Evolutionary conservation across 2,329 filamentous ascomycete species (phyloP), one percentile per base, ranked within the genome.

Genomic region (Pyrenophora graminea): DNA sequence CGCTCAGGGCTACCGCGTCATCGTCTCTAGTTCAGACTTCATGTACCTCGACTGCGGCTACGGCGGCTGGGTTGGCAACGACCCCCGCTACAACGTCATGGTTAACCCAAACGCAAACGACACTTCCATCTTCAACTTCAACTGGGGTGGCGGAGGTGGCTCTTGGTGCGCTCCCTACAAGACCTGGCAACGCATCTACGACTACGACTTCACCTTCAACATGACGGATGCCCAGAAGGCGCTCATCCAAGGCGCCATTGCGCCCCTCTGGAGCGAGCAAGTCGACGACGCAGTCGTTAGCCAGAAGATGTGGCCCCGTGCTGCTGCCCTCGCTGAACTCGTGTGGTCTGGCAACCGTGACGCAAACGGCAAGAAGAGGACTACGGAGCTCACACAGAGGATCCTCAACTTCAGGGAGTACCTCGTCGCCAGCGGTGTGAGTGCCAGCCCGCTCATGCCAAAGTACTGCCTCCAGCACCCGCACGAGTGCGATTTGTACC

Each of bases 381-480:
- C 79, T 0, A 82, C 79, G 2, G 62, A 75, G 54, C 66, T 84
- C 56, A 83, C 82, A 8, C 80, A 82, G 69, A 74, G 82, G 4
- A 79, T 85, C 43, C 62, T 84, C 9, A 85, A 85, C 65, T 84
- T 84, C 71, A 75, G 82, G 33, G 82, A 85, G 70, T 84, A 83
- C 55, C 71, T 85, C 6, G 76, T 84, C 43, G 80, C 80, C 1
- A 81, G 78, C 56, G 80, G 80, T 2, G 72, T 84, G 1, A 67
- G 71, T 55, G 82, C 82, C 9, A 65, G 76, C 17, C 76, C 78
- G 2, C 56, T 84, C 46, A 77, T 82, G 66, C 80, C 82, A 9
- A 83, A 83, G 71, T 84, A 83, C 62, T 85, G 82, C 62, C 57
- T 81, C 42, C 76, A 82, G 70, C 77, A 84, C 61, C 81, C 82